Conservation (phyloP, 108 stramenopile species). For the Stephanodiscus minutulus region DNA sequence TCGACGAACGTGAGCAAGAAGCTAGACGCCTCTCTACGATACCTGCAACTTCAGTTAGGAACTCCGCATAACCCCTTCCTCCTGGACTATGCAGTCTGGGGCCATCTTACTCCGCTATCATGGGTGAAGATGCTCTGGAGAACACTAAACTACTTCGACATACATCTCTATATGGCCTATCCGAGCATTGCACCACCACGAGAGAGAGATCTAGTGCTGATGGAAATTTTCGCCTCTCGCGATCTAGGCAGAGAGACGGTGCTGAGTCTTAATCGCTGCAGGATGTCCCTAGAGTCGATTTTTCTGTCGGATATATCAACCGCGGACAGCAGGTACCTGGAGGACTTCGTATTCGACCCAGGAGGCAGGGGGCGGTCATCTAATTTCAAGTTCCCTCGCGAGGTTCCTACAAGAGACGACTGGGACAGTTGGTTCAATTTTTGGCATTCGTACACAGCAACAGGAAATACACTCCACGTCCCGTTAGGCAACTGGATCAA, state of each 20-base stretch:
- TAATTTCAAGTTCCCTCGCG: too few relatives aligned
- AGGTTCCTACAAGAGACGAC: too few relatives aligned
- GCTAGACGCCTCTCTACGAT: slow-evolving; percentile 4
- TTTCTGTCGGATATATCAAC: slow-evolving; percentile 17
- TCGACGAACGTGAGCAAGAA: slow-evolving; percentile 1
- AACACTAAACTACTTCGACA: not conserved
- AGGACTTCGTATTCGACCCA: too few relatives aligned
- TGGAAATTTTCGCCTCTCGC: not conserved
- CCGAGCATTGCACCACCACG: not conserved
- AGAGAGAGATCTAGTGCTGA: not conserved
- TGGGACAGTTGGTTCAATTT: too few relatives aligned
- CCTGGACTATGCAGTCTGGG: not conserved
- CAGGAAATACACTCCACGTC: too few relatives aligned
- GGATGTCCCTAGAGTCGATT: not conserved
- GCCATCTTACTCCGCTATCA: not conserved
- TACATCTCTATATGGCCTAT: not conserved
- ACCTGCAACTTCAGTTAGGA: slow-evolving; percentile 21
- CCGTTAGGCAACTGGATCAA: too few relatives aligned
- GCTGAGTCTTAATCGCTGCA: not conserved
- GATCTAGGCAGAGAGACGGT: not conserved
- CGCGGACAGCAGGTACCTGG: not conserved
- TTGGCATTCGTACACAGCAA: too few relatives aligned
- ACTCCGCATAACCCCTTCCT: not conserved
- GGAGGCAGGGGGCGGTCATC: not conserved
- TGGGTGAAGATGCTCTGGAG: slow-evolving; percentile 11